Evolutionary conservation across 805 yeast species (phyloP), one percentile per base, ranked within the genome.

Genomic region (Brettanomyces sp.): DNA sequence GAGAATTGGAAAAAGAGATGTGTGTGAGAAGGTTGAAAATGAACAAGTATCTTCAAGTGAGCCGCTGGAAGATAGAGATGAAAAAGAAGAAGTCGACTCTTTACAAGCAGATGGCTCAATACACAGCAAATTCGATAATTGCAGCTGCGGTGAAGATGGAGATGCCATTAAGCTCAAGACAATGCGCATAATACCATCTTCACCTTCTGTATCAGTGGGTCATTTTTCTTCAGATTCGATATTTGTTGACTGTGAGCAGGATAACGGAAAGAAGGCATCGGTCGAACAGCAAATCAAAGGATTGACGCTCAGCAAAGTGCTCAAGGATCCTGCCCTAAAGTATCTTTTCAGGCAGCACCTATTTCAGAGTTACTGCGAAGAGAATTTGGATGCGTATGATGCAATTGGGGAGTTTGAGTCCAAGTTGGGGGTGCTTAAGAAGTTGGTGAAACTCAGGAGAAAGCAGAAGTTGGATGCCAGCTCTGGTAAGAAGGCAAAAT

Each of bases 301-400:
- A 6, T 7, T 35, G 7, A 35, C 52, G 1, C 56, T 77, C 22
- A 62, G 67, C 32, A 70, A 70, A 7, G 68, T 82, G 4, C 57
- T 88, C 8, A 62, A 64, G 8, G 95, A 88, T 58, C 95, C 95
- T 0, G 96, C 93, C 0, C 65, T 82, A 67, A 69, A 83, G 45
- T 78, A 76, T 45, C 61, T 86, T 8, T 85, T 88, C 62, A 70
- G 79, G 49, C 66, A 68, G n/a, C 88, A 85, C 57, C 59, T 88
- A 44, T 77, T 74, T 43, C 72, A 69, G 30, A 83, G 79, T 44
- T 70, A 73, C 46, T 87, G 95, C 56, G 74, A 74, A 2, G 96
- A 88, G 56, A 88, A 86, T 54, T 59, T 85, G n/a, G 81, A 82
- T 50, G 87, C 83, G 3, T 85, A 77, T 58, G 62, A 73, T 44